Conservation (phyloP, 177 flowering plant species). For the Vitis hybrid region DNA sequence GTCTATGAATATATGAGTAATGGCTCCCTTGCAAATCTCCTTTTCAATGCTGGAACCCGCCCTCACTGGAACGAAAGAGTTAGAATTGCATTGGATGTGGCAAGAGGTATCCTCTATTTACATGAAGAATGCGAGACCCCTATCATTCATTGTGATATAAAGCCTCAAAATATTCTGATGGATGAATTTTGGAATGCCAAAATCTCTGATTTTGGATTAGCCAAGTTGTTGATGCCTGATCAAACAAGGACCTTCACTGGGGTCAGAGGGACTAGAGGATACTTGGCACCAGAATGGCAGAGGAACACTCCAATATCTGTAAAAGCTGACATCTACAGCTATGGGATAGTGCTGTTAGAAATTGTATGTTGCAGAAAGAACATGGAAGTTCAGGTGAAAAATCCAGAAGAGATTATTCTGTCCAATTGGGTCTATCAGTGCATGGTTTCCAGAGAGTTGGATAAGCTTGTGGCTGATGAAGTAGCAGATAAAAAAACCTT, state of each 20-base stretch:
- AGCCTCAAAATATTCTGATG: conserved; percentile 39
- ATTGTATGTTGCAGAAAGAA: conserved; percentile 23
- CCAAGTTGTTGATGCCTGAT: conserved; percentile 26
- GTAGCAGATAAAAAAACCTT: conserved; percentile 15
- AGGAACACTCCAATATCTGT: conserved; percentile 22
- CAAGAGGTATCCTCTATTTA: conserved; percentile 29
- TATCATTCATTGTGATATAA: conserved; percentile 40
- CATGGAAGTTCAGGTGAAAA: conserved; percentile 8
- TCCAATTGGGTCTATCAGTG: conserved; percentile 23
- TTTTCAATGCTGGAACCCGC: conserved; percentile 13
- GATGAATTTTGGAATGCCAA: conserved; percentile 24
- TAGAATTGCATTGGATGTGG: conserved; percentile 25
- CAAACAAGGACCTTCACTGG: conserved; percentile 27
- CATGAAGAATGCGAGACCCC: conserved; percentile 35
- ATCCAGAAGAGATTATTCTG: conserved; percentile 21
- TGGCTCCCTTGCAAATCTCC: conserved; percentile 37
- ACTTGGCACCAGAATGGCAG: conserved; percentile 41
- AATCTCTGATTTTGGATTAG: conserved; percentile 33
- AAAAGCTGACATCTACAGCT: conserved; percentile 29
- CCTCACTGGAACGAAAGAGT: conserved; percentile 28
- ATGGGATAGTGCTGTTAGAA: conserved; percentile 24
- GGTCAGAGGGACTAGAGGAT: conserved; percentile 29
- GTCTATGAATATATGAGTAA: conserved; percentile 40
- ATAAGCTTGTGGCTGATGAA: conserved; percentile 18
- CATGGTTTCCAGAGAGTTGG: conserved; percentile 15